Conservation (phyloP, 192 early-diverging fungal genomes). For the Helicostylum pulchrum region DNA sequence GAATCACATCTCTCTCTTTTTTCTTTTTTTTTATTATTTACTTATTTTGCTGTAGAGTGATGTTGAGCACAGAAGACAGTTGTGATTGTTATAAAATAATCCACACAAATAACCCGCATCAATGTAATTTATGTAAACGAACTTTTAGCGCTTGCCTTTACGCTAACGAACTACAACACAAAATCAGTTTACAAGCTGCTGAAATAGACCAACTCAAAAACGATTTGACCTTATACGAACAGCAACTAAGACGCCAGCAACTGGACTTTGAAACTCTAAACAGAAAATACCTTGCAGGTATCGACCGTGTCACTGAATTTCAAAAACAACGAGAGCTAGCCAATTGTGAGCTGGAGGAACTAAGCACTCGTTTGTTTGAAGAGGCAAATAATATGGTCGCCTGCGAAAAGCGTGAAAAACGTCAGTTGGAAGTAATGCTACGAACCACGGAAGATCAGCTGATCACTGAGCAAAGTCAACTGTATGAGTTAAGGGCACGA, state of each 20-base stretch:
- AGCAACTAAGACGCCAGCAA: slow-evolving; percentile 61
- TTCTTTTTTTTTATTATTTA: too few relatives aligned
- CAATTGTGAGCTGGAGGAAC: slow-evolving; percentile 88
- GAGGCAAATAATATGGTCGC: slow-evolving; percentile 91
- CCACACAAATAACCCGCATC: too few relatives aligned
- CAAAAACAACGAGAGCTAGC: slow-evolving; percentile 83
- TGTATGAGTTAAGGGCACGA: slow-evolving; percentile 63
- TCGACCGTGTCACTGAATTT: slow-evolving; percentile 78
- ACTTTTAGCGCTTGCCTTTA: too few relatives aligned
- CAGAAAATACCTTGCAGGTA: slow-evolving; percentile 72
- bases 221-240: slow-evolving; percentile 58
- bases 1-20: too few relatives aligned
- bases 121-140: too few relatives aligned
- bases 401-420: slow-evolving; percentile 56
- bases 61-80: too few relatives aligned
- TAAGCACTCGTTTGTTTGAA: slow-evolving; percentile 82
- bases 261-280: slow-evolving; percentile 63
- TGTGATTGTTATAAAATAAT: too few relatives aligned
- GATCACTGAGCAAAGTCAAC: slow-evolving; percentile 69
- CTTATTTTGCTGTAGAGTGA: too few relatives aligned
- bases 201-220: slow-evolving; percentile 48
- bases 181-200: neutral
- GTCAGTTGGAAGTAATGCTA: slow-evolving; percentile 53
- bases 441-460: slow-evolving; percentile 57
- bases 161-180: too few relatives aligned